Base-by-base conservation (phyloP, 2,329 filamentous ascomycete genomes). In the Scedosporium boydii region DNA sequence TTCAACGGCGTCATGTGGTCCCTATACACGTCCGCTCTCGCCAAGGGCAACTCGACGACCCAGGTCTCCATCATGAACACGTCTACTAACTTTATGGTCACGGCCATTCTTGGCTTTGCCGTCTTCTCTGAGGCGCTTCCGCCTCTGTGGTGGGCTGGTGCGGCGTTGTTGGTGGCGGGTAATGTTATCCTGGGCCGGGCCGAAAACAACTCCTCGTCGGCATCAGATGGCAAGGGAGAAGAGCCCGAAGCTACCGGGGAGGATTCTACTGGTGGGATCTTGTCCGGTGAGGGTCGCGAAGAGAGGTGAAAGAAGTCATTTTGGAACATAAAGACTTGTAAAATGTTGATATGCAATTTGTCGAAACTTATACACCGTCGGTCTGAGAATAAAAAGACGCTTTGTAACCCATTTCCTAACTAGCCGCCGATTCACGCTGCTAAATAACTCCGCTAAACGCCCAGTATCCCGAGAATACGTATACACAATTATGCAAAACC, bases 1-100 rank as follows among this genome's bases (percentile, higher is more conserved):
- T 92, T 91, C 74, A 91, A 92, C 69, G 88, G 84, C 60, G 78
- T 91, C 14, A 93, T 93, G 90, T 93, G 90, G 90, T 86, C 87
- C 0, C 82, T 93, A 58, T 93, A 93, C 76, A 93, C 90, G 6
- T 83, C 85, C 59, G 90, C 90, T 60, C 82, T 93, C n/a, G 85
- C 89, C 0, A 81, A 83, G 18, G 88, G 89, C 14, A 82, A 83
- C 63, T 91, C 88, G 1, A 91, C 90, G 7, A 90, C 90, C 0
- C 88, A 91, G 70, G 90, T 93, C 58, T 88, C 85, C 67, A 88
- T 93, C 71, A 85, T 93, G 73, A 93, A 93, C 73, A 93, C 90
- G 2, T 90, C 88, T 14, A 82, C 88, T 63, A 93, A 93, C 75
- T 93, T 93, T 73, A 82, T 93, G 75, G 75, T 91, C 64, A 93